phyloP scores from a whole-genome alignment of 208 protist species.

The Trypanosoma cruzi region DNA sequence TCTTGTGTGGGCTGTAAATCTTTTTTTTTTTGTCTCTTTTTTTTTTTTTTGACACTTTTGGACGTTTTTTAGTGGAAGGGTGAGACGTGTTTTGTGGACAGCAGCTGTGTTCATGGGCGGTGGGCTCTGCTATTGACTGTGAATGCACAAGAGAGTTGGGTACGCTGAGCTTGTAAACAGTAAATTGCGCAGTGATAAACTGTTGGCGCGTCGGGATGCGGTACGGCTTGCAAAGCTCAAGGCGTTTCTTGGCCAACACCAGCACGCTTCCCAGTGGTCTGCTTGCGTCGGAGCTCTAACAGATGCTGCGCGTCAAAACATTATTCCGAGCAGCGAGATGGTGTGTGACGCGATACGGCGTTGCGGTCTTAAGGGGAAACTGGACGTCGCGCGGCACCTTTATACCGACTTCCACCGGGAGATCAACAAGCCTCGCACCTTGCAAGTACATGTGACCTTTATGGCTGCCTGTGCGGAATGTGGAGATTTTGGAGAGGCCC shows the following conservation, averaged over 20 bases:
- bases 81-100: too few relatives aligned
- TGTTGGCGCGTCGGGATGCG: conserved; percentile 33
- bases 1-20: too few relatives aligned
- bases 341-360: conserved; percentile 56
- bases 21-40: too few relatives aligned
- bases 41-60: too few relatives aligned
- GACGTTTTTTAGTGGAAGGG: too few relatives aligned
- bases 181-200: conserved; percentile 44
- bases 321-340: conserved; percentile 46
- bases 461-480: conserved; percentile 61
- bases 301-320: conserved; percentile 48
- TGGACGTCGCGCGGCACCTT: conserved; percentile 39
- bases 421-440: conserved; percentile 41
- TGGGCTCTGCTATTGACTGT: not conserved
- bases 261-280: conserved; percentile 60
- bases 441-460: conserved; percentile 55
- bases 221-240: conserved; percentile 44
- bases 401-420: conserved; percentile 55
- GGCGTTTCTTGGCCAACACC: conserved; percentile 48
- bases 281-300: conserved; percentile 44
- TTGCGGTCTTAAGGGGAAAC: conserved; percentile 47
- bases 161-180: conserved; percentile 42
- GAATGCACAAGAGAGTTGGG: conserved; percentile 25
- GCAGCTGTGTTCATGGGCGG: conserved; percentile 24
- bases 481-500: conserved; percentile 52